Evolutionary conservation across 768 basidiomycete species (phyloP).

Genomic region (Tulasnella sp.): DNA sequence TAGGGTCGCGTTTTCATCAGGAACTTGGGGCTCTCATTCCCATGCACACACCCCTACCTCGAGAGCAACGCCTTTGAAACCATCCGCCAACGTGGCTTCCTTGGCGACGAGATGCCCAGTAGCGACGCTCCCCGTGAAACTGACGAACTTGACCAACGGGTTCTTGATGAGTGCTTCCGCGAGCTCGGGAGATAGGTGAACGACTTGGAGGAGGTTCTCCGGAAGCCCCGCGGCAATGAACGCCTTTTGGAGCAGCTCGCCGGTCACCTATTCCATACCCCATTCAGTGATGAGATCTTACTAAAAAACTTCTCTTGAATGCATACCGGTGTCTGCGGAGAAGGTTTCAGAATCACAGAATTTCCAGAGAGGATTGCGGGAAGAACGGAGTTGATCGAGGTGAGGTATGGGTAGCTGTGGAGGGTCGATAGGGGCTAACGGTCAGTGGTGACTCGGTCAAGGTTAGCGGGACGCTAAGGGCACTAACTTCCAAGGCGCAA

Average conservation of each 20-base stretch:
- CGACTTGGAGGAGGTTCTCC: slow-evolving; percentile 67
- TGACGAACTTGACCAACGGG: slow-evolving; percentile 73
- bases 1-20: slow-evolving; percentile 42
- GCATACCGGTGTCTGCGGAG: slow-evolving; percentile 82
- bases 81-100: slow-evolving; percentile 63
- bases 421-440: not conserved
- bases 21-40: not conserved
- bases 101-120: slow-evolving; percentile 76
- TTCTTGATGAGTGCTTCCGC: slow-evolving; percentile 66
- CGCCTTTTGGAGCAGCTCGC: slow-evolving; percentile 74
- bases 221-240: slow-evolving; percentile 81
- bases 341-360: slow-evolving; percentile 89
- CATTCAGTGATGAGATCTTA: not conserved
- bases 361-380: slow-evolving; percentile 91
- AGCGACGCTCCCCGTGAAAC: slow-evolving; percentile 87
- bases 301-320: not conserved
- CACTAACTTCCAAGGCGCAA: slow-evolving; percentile 90
- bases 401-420: slow-evolving; percentile 82
- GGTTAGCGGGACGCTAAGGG: too few species aligned
- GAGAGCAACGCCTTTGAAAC: slow-evolving; percentile 85
- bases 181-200: slow-evolving; percentile 70
- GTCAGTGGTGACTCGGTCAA: not conserved
- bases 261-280: slow-evolving; percentile 56
- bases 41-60: slow-evolving; percentile 58
- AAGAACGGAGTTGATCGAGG: slow-evolving; percentile 87